phyloP scores from a whole-genome alignment of 257 asterid species.

The Solanum ahanhuiri region DNA sequence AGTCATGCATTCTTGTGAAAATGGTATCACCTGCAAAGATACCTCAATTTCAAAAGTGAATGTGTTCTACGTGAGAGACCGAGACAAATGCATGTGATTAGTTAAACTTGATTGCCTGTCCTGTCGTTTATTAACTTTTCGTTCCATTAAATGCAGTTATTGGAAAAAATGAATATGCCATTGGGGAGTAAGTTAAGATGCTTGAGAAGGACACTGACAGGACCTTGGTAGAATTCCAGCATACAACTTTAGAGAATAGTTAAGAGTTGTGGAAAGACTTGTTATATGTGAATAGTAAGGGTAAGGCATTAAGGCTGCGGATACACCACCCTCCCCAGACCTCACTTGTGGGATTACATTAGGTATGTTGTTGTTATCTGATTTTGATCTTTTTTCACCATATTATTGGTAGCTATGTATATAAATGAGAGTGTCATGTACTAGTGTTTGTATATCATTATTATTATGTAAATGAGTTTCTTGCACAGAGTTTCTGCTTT shows the following conservation, averaged over 20 bases:
- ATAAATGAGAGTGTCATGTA: constrained; percentile 2
- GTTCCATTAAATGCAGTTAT: constrained; percentile 20
- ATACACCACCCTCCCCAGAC: not conserved
- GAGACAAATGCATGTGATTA: not conserved
- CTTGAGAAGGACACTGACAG: constrained; percentile 79
- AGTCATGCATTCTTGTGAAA: not conserved
- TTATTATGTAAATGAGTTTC: constrained; percentile 5
- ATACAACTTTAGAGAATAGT: not conserved
- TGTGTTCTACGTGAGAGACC: not conserved
- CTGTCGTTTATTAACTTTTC: not conserved
- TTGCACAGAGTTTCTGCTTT: not conserved
- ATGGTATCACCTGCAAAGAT: not conserved
- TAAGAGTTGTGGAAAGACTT: constrained; percentile 3
- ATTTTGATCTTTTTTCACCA: not conserved
- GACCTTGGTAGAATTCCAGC: constrained; percentile 54
- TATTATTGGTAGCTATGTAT: constrained; percentile 7
- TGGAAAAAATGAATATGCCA: constrained; percentile 42
- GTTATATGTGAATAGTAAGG: not conserved
- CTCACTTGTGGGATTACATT: not conserved
- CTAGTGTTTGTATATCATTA: not conserved
- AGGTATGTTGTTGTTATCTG: not conserved
- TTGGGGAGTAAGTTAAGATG: constrained; percentile 42
- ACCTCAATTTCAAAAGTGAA: not conserved
- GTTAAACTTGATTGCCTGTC: not conserved
- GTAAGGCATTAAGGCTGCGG: not conserved